Evolutionary conservation across 306 rosid genomes (phyloP), one percentile per base, ranked within the genome.

Genomic region (Trifolium dubium): DNA sequence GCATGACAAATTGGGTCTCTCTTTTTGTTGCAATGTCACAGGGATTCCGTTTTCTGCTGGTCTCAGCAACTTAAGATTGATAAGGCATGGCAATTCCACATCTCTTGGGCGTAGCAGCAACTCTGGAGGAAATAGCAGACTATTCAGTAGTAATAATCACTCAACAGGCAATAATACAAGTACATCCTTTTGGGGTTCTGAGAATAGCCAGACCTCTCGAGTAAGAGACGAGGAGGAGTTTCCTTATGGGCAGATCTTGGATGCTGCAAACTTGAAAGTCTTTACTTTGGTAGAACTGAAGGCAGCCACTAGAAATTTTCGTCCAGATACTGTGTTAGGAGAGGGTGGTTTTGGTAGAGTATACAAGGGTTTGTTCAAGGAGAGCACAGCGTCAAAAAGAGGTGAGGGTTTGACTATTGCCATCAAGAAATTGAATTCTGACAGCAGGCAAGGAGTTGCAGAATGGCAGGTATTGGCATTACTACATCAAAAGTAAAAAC

Each of bases 301-400:
- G 71, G 61, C 69, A 51, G 96, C 99, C 62, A 88, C 99, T 59
- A 85, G 40, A 84, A 85, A 87, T 83, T 94, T 94, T 77, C 84
- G 85, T 85, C 3, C 64, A 2, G 88, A 87, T n/a, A 74, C 85
- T 4, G 35, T 92, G 19, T 37, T 94, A 32, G 99, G 99, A 11
- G 90, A 89, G 84, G 99, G 99, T 40, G 99, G 95, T 5, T 94
- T 94, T 56, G 99, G 99, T 23, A 88, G 11, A 77, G 99, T 94
- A 62, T 94, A 39, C 76, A 89, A 92, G 85, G 99, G 99, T 40
- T 87, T 82, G 83, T 77, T 94, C 31, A 86, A 86, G n/a, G 92
- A 88, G 44, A 85, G 71, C 58, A 74, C 50, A 13, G 39, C 74
- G 0, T 67, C 79, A 10, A 85, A 76, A 55, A 86, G 81, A 59